phyloP scores from a whole-genome alignment of 2,329 filamentous ascomycete species.

The Paecilomyces formosus region DNA sequence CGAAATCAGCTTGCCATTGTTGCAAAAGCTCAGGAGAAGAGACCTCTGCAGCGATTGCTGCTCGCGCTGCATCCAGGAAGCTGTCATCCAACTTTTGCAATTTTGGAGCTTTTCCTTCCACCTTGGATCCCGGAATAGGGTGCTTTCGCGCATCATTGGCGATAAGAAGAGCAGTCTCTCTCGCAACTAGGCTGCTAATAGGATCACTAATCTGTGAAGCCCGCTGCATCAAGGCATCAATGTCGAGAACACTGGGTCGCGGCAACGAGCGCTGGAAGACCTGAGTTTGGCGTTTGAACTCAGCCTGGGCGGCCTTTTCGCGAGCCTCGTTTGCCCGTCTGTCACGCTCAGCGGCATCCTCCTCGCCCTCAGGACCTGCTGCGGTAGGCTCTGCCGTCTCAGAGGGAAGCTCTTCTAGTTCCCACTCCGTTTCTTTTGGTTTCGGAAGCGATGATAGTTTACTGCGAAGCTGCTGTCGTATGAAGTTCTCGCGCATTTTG shows the following conservation, averaged over 20 bases:
- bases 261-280: slow-evolving; percentile 84
- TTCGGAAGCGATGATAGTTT: slow-evolving; percentile 74
- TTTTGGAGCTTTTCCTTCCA: slow-evolving; percentile 54
- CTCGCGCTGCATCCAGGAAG: slow-evolving; percentile 64
- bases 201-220: slow-evolving; percentile 57
- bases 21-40: slow-evolving; percentile 44
- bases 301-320: slow-evolving; percentile 59
- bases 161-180: slow-evolving; percentile 71
- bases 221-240: slow-evolving; percentile 58
- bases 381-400: slow-evolving; percentile 58
- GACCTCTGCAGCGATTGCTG: slow-evolving; percentile 66
- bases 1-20: slow-evolving; percentile 43
- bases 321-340: slow-evolving; percentile 54
- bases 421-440: slow-evolving; percentile 90
- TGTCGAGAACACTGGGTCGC: slow-evolving; percentile 64
- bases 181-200: slow-evolving; percentile 61
- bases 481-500: slow-evolving; percentile 60
- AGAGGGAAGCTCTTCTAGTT: slow-evolving; percentile 76
- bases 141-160: slow-evolving; percentile 73
- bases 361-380: slow-evolving; percentile 49
- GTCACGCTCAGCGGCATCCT: slow-evolving; percentile 69
- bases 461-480: slow-evolving; percentile 57
- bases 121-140: slow-evolving; percentile 59
- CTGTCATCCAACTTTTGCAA: slow-evolving; percentile 63
- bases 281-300: slow-evolving; percentile 77